Evolutionary conservation across 352 stramenopile species (phyloP).

Genomic region (Phytopythium litorale): DNA sequence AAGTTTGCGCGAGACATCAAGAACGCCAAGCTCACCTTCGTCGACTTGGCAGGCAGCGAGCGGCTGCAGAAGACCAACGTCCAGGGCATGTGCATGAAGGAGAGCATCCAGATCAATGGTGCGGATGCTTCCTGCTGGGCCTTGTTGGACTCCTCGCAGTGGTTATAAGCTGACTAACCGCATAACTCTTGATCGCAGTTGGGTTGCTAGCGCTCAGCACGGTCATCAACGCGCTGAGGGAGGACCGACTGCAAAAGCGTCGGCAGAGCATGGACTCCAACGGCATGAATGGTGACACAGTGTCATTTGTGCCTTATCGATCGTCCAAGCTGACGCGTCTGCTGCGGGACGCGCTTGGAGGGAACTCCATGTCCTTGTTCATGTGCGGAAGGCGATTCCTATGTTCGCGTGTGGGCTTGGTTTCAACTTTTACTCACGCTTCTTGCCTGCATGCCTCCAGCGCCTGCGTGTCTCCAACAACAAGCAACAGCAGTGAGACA

Average conservation of each 20-base stretch:
- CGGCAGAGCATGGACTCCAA: slow-evolving; percentile 5
- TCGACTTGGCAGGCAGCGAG: slow-evolving; percentile 84
- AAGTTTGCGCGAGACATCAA: slow-evolving; percentile 22
- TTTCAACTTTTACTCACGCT: background rate
- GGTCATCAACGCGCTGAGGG: slow-evolving; percentile 83
- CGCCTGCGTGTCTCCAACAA: slow-evolving; percentile 59
- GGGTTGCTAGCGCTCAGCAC: slow-evolving; percentile 79
- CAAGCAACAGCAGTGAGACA: slow-evolving; percentile 49
- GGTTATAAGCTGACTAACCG: slow-evolving; percentile 39
- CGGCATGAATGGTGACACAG: slow-evolving; percentile 20
- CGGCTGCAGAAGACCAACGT: slow-evolving; percentile 80
- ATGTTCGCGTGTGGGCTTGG: background rate
- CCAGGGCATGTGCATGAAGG: slow-evolving; percentile 85
- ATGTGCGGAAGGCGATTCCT: slow-evolving; percentile 40
- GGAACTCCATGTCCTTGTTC: slow-evolving; percentile 85
- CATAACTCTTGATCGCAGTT: slow-evolving; percentile 20
- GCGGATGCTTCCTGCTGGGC: background rate
- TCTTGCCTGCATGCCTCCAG: slow-evolving; percentile 17
- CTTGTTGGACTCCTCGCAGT: slow-evolving; percentile 10
- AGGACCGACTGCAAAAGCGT: slow-evolving; percentile 39
- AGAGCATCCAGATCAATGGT: slow-evolving; percentile 86
- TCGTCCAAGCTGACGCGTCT: slow-evolving; percentile 81
- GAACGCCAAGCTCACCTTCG: slow-evolving; percentile 78
- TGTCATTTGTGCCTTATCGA: slow-evolving; percentile 69
- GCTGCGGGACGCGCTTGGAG: slow-evolving; percentile 80